Conservation (phyloP, 306 rosid genomes). For the Morella rubra region DNA sequence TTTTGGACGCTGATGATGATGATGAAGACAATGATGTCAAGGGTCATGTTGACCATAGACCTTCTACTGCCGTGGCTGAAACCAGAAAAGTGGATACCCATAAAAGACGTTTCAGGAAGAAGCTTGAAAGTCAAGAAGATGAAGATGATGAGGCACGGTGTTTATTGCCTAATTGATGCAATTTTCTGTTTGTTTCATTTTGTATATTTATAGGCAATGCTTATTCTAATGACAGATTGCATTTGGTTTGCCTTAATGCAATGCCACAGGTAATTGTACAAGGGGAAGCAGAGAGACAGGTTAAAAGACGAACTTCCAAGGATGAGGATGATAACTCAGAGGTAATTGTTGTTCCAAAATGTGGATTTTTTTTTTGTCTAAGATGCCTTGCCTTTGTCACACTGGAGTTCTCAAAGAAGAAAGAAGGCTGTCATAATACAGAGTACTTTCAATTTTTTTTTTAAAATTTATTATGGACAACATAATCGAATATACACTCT, state of each 20-base stretch:
- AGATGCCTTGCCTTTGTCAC: conserved; percentile 7
- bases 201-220: conserved; percentile 26
- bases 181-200: conserved; percentile 29
- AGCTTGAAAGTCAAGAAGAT: conserved; percentile 57
- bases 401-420: background rate
- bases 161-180: conserved; percentile 30
- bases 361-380: background rate
- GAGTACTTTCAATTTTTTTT: background rate
- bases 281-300: conserved; percentile 54
- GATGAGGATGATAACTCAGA: conserved; percentile 71
- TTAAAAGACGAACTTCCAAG: conserved; percentile 54
- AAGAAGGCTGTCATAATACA: background rate
- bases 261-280: conserved; percentile 54
- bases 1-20: conserved; percentile 71
- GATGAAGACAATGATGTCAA: conserved; percentile 24
- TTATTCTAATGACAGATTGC: conserved; percentile 29
- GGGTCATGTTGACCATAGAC: conserved; percentile 29
- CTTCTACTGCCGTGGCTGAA: conserved; percentile 37
- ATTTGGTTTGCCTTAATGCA: conserved; percentile 41
- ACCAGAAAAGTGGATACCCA: conserved; percentile 41
- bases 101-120: conserved; percentile 76
- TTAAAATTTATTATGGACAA: background rate
- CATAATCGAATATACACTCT: background rate
- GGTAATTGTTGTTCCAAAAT: conserved; percentile 38
- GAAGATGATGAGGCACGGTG: conserved; percentile 69